Conservation (phyloP, 495 filamentous ascomycete genomes). For the Podospora appendiculata region DNA sequence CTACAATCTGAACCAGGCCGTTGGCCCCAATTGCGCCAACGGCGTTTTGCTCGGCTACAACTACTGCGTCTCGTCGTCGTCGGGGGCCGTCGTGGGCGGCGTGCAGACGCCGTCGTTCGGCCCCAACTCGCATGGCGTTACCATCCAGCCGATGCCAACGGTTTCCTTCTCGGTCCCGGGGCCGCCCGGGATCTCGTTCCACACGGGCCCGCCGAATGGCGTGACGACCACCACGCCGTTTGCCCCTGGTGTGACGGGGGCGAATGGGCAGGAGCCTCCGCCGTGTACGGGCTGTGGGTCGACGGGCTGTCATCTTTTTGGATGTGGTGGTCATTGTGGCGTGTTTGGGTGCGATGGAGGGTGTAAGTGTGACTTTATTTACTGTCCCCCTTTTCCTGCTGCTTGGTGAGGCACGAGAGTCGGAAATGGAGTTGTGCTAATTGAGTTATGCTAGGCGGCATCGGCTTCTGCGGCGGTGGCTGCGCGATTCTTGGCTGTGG, state of each 20-base stretch:
- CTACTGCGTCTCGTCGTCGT: not conserved
- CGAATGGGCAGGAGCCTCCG: not conserved
- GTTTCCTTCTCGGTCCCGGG: not conserved
- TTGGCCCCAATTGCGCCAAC: not conserved
- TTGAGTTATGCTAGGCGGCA: not conserved
- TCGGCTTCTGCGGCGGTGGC: not conserved
- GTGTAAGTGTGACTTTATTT: not conserved
- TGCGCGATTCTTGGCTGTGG: not conserved
- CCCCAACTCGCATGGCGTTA: not conserved
- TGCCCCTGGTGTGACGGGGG: not conserved
- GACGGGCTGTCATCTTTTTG: not conserved
- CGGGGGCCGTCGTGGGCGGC: not conserved
- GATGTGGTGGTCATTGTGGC: not conserved
- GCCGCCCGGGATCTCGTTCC: not conserved
- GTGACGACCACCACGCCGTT: not conserved
- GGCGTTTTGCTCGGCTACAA: not conserved
- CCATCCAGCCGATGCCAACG: not conserved
- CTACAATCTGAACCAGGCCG: not conserved
- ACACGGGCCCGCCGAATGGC: not conserved
- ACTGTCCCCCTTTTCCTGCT: too few relatives aligned
- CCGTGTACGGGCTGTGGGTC: not conserved
- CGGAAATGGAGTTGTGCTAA: too few relatives aligned
- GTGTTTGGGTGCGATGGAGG: not conserved
- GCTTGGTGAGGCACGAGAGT: too few relatives aligned
- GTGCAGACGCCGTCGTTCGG: not conserved